Evolutionary conservation across 1,139 yeast genomes (phyloP).

Genomic region (Ashbya aceris): DNA sequence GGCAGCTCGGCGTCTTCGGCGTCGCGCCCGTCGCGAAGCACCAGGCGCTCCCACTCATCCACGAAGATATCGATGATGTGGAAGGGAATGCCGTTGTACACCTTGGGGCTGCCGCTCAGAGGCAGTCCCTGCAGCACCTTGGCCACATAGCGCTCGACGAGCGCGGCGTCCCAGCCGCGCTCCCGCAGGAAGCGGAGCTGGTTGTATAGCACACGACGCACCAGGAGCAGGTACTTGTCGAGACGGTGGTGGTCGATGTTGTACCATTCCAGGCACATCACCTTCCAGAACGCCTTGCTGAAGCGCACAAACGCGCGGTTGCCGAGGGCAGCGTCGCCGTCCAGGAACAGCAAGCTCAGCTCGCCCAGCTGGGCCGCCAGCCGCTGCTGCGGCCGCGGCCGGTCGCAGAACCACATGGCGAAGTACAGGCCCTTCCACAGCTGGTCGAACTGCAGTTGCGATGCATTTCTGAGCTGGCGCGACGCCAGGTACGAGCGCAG

Average conservation of each 20-base stretch:
- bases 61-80: constrained; percentile 77
- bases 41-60: constrained; percentile 71
- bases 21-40: constrained; percentile 39
- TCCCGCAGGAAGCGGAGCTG: constrained; percentile 47
- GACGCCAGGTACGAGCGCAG: constrained; percentile 49
- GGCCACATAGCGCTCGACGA: constrained; percentile 38
- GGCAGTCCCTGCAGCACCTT: constrained; percentile 37
- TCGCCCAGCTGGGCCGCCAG: constrained; percentile 67
- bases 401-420: constrained; percentile 94
- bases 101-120: constrained; percentile 49
- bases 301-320: constrained; percentile 37
- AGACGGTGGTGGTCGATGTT: constrained; percentile 75
- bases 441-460: constrained; percentile 58
- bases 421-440: constrained; percentile 91
- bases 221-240: constrained; percentile 74
- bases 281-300: constrained; percentile 71
- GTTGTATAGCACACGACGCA: constrained; percentile 67
- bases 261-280: constrained; percentile 78
- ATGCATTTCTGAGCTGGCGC: constrained; percentile 31
- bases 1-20: constrained; percentile 37
- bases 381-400: constrained; percentile 83
- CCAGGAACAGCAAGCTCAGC: constrained; percentile 34
- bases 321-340: constrained; percentile 30
- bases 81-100: constrained; percentile 71
- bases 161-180: constrained; percentile 47